Evolutionary conservation across 148 eudicot species (phyloP).

Genomic region (Camellia granthamiana): DNA sequence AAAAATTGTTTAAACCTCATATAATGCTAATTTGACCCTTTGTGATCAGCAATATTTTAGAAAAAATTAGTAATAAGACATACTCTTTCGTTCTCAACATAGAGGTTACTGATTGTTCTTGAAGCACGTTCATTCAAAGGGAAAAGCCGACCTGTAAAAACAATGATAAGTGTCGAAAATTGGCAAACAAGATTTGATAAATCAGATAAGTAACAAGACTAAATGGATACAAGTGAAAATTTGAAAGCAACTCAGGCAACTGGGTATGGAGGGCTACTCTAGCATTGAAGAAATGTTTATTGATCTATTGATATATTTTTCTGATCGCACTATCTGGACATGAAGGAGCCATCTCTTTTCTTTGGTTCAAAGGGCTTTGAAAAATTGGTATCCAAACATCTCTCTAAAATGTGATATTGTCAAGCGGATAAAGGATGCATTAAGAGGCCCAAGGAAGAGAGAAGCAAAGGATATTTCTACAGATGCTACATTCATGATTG

Average conservation of each 20-base stretch:
- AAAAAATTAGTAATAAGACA: slow-evolving; percentile 18
- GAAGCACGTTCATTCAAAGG: slow-evolving; percentile 96
- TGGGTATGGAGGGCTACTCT: not conserved
- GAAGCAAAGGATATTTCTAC: not conserved
- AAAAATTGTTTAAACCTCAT: not conserved
- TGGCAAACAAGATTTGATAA: not conserved
- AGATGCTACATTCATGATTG: not conserved
- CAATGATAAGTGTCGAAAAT: slow-evolving; percentile 6
- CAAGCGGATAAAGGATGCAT: not conserved
- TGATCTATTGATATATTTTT: not conserved
- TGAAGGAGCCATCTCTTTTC: not conserved
- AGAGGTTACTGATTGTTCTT: slow-evolving; percentile 88
- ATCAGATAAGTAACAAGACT: not conserved
- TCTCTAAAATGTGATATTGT: not conserved
- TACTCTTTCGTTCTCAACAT: slow-evolving; percentile 95
- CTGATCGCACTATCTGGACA: not conserved
- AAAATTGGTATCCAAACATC: not conserved
- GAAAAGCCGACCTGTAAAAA: slow-evolving; percentile 64
- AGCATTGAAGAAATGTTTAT: not conserved
- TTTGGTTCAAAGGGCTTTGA: not conserved
- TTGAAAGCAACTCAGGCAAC: not conserved
- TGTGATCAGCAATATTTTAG: not conserved
- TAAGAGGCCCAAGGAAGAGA: not conserved
- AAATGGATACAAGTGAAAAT: not conserved
- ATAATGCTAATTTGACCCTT: not conserved